phyloP scores from a whole-genome alignment of 2,329 filamentous ascomycete species.

The Helotiales sp. region DNA sequence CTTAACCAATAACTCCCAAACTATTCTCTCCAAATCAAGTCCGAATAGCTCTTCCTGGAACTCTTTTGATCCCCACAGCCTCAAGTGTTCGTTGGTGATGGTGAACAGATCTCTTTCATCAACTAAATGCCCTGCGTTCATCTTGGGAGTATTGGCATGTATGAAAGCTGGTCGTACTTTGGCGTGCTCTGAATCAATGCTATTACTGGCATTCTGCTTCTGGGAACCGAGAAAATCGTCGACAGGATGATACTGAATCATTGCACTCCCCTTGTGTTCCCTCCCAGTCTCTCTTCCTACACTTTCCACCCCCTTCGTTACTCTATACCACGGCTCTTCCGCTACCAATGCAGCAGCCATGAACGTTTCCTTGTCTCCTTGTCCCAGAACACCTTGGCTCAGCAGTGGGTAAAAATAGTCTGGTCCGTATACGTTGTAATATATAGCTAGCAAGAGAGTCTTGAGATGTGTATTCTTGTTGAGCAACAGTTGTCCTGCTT shows the following conservation, averaged over 20 bases:
- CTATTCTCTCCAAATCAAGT: constrained; percentile 27
- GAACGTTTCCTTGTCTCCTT: constrained; percentile 53
- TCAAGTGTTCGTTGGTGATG: constrained; percentile 13
- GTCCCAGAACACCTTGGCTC: constrained; percentile 45
- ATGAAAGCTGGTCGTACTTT: constrained; percentile 24
- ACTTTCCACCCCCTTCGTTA: constrained; percentile 25
- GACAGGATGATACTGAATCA: constrained; percentile 6
- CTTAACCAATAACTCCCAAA: constrained; percentile 28
- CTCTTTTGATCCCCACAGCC: constrained; percentile 27
- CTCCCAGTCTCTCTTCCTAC: not conserved
- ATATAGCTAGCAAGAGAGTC: constrained; percentile 45
- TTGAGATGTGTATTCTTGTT: constrained; percentile 43
- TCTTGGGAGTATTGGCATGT: constrained; percentile 32
- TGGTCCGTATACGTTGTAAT: constrained; percentile 50
- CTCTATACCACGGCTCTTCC: constrained; percentile 41
- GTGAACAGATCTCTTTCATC: constrained; percentile 24
- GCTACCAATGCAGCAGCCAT: constrained; percentile 43
- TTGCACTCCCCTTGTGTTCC: not conserved
- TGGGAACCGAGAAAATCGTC: not conserved
- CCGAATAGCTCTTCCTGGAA: constrained; percentile 27
- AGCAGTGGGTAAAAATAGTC: constrained; percentile 45
- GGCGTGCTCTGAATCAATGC: too few species aligned
- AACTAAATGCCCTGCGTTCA: constrained; percentile 33
- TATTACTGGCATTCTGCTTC: not conserved
- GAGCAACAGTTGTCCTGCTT: constrained; percentile 46